Evolutionary conservation across 768 basidiomycete genomes (phyloP).

Genomic region (Serendipita indica): DNA sequence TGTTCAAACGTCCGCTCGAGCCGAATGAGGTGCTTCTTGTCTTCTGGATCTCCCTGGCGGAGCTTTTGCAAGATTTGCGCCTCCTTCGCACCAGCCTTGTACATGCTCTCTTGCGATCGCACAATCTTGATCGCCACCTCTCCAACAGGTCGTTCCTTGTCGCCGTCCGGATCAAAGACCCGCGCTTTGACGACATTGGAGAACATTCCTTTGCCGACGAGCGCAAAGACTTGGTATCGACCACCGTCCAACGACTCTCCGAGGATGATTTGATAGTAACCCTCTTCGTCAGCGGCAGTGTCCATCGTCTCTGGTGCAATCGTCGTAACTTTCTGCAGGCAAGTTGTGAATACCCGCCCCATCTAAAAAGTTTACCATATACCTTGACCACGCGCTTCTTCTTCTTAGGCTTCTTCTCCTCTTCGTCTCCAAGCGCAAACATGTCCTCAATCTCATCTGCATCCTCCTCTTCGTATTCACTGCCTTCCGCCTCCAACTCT

Average conservation of each 20-base stretch:
- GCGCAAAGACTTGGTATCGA: slow-evolving; percentile 87
- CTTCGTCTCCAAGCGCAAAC: slow-evolving; percentile 52
- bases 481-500: slow-evolving; percentile 32
- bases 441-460: slow-evolving; percentile 90
- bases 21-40: slow-evolving; percentile 93
- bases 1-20: slow-evolving; percentile 92
- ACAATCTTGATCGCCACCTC: slow-evolving; percentile 99
- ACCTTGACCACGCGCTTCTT: slow-evolving; percentile 33
- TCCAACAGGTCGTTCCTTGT: slow-evolving; percentile 33
- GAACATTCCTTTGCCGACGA: slow-evolving; percentile 98
- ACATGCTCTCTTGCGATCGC: slow-evolving; percentile 92
- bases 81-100: slow-evolving; percentile 89
- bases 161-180: slow-evolving; percentile 45
- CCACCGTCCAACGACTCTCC: slow-evolving; percentile 89
- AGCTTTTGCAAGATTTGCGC: slow-evolving; percentile 77
- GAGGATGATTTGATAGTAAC: slow-evolving; percentile 86
- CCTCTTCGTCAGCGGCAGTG: slow-evolving; percentile 84
- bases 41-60: slow-evolving; percentile 79
- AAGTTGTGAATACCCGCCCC: not conserved
- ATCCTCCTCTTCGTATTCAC: slow-evolving; percentile 43
- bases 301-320: slow-evolving; percentile 66
- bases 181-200: slow-evolving; percentile 89
- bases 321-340: slow-evolving; percentile 32
- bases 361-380: not conserved
- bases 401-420: slow-evolving; percentile 33